Percentiles rank a stretch among this genome's conserved stretches.
Evolutionary conservation across 2,329 filamentous ascomycete genomes (phyloP).

Genomic region (Hysterium pulicare): DNA sequence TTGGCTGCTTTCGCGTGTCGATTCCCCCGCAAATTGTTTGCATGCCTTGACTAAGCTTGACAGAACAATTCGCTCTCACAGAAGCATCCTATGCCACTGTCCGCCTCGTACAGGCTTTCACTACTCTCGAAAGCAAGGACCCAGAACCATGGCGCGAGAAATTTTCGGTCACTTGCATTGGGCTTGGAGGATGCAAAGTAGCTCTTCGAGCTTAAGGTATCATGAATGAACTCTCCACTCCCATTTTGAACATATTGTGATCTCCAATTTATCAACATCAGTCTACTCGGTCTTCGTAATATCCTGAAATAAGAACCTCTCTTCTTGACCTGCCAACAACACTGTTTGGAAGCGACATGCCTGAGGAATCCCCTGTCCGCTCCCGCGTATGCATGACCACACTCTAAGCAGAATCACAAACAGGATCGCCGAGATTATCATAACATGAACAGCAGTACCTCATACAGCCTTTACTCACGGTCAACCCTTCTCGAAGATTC

Average conservation of each 20-base stretch:
- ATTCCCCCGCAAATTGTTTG: neutral
- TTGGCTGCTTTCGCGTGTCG: neutral
- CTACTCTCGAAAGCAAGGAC: constrained; percentile 11
- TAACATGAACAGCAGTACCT: no score
- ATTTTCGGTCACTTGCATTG: constrained; percentile 16
- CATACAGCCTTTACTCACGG: no score
- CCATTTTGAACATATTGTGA: neutral
- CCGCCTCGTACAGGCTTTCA: constrained; percentile 32
- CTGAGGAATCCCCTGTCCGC: no score
- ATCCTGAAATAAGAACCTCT: neutral
- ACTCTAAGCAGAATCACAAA: no score
- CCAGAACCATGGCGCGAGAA: constrained; percentile 21
- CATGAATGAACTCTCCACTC: no score
- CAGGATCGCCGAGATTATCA: no score
- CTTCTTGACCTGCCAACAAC: neutral
- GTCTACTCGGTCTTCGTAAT: no score
- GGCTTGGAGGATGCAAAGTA: constrained; percentile 17
- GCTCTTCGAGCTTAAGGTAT: neutral
- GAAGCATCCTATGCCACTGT: constrained; percentile 42
- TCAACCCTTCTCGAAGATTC: no score
- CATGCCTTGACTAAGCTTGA: neutral
- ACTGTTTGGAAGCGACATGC: neutral
- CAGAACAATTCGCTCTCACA: constrained; percentile 40
- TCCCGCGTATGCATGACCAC: no score
- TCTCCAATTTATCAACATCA: neutral